phyloP scores from a whole-genome alignment of 495 filamentous ascomycete species.

The Penicillium longicatenatum region DNA sequence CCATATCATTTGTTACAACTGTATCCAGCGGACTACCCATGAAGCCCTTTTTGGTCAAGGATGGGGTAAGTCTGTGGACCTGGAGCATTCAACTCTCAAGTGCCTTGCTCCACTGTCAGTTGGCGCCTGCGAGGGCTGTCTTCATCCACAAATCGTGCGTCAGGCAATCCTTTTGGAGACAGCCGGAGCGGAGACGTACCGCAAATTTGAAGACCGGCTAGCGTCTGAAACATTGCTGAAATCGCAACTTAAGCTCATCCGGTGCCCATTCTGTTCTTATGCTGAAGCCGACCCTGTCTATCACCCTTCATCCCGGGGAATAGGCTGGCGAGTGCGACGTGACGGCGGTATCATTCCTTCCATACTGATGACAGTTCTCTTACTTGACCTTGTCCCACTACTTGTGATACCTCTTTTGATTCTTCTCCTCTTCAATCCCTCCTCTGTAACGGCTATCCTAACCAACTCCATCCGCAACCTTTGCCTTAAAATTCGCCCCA shows the following conservation, averaged over 20 bases:
- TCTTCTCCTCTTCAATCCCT: conserved; percentile 41
- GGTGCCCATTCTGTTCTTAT: conserved; percentile 90
- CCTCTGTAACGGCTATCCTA: conserved; percentile 44
- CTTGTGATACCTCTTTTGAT: conserved; percentile 52
- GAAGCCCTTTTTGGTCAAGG: conserved; percentile 93
- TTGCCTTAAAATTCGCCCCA: conserved; percentile 63
- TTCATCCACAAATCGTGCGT: conserved; percentile 66
- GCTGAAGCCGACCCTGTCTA: conserved; percentile 84
- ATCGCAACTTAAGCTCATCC: conserved; percentile 71
- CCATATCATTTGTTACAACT: conserved; percentile 86
- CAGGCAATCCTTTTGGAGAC: conserved; percentile 68
- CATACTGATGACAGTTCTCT: conserved; percentile 35
- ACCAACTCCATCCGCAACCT: conserved; percentile 60
- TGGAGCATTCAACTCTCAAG: conserved; percentile 67
- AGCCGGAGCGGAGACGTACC: conserved; percentile 67
- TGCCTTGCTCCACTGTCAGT: conserved; percentile 72
- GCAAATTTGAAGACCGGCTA: conserved; percentile 73
- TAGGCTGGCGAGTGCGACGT: conserved; percentile 53
- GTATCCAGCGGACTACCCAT: conserved; percentile 73
- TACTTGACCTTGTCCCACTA: conserved; percentile 55
- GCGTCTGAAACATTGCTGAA: conserved; percentile 71
- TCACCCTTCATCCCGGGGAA: conserved; percentile 49
- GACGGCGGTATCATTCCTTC: conserved; percentile 42
- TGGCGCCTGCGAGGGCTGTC: conserved; percentile 69
- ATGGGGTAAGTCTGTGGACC: conserved; percentile 78